phyloP scores from a whole-genome alignment of 2,329 filamentous ascomycete species.

The Botrytis elliptica region DNA sequence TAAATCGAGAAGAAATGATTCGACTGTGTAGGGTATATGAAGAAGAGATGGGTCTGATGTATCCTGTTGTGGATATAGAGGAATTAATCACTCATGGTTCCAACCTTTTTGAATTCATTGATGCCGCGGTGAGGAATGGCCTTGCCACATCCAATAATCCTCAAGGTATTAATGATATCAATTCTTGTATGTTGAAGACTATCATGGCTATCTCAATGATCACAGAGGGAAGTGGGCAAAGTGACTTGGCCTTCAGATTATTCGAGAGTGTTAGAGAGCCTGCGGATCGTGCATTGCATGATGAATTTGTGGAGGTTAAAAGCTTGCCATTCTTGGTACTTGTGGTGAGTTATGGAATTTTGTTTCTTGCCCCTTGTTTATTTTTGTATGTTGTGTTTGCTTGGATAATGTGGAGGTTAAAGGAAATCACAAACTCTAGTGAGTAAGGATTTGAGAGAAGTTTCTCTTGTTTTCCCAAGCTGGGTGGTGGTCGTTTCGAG shows the following conservation, averaged over 20 bases:
- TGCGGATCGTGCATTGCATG: constrained; percentile 61
- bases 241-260: constrained; percentile 68
- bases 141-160: constrained; percentile 51
- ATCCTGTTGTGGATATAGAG: constrained; percentile 77
- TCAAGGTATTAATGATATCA: constrained; percentile 54
- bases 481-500: background rate
- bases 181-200: constrained; percentile 74
- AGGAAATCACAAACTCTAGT: background rate
- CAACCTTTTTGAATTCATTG: constrained; percentile 70
- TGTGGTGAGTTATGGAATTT: constrained; percentile 45
- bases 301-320: constrained; percentile 54
- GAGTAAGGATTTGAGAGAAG: background rate
- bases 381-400: background rate
- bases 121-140: constrained; percentile 59
- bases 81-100: constrained; percentile 68
- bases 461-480: background rate
- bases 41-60: constrained; percentile 91
- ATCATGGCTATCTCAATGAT: constrained; percentile 76
- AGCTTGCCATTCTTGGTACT: constrained; percentile 58
- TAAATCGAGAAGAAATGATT: constrained; percentile 76
- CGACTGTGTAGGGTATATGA: constrained; percentile 78
- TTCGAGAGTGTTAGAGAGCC: constrained; percentile 74
- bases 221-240: constrained; percentile 76
- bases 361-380: background rate
- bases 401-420: background rate